A percentile compares a stretch with the other conserved stretches of the same genome.
These are phyloP conservation scores for Heritiera fomes DNA, from an alignment of 345 rosid species.

Conservation along the genomic window DNA sequence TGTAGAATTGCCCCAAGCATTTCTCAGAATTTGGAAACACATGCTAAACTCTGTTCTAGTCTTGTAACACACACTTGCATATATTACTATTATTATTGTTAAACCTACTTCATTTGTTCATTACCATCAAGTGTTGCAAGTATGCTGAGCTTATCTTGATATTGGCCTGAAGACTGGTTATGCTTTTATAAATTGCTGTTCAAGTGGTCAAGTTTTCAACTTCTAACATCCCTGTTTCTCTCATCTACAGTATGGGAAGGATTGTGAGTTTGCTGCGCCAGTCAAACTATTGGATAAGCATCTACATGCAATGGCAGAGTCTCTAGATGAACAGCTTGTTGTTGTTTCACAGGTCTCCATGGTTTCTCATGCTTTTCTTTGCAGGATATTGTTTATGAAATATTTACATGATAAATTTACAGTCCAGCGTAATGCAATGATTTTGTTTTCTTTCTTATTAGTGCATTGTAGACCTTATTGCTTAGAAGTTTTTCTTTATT, in stretches of 20 bases:
- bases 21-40: not conserved
- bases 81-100: no score
- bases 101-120: not conserved
- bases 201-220: not conserved
- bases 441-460: not conserved
- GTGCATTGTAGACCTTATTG: not conserved
- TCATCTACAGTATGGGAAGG: slow-evolving; percentile 79
- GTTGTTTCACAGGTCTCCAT: slow-evolving; percentile 79
- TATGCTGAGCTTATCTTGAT: not conserved
- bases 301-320: slow-evolving; percentile 87
- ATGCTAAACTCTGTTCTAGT: not conserved
- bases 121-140: not conserved
- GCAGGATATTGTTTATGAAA: not conserved
- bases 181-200: not conserved
- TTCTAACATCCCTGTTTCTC: slow-evolving; percentile 13
- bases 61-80: slow-evolving; percentile 29
- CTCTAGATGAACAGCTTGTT: slow-evolving; percentile 81
- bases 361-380: not conserved
- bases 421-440: not conserved
- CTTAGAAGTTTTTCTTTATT: slow-evolving; percentile 3
- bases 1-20: no score
- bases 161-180: not conserved
- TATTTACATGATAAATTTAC: not conserved
- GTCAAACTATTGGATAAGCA: slow-evolving; percentile 86
- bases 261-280: slow-evolving; percentile 92